Evolutionary conservation across 2,329 filamentous ascomycete species (phyloP).

Genomic region (Colletotrichum lupini): DNA sequence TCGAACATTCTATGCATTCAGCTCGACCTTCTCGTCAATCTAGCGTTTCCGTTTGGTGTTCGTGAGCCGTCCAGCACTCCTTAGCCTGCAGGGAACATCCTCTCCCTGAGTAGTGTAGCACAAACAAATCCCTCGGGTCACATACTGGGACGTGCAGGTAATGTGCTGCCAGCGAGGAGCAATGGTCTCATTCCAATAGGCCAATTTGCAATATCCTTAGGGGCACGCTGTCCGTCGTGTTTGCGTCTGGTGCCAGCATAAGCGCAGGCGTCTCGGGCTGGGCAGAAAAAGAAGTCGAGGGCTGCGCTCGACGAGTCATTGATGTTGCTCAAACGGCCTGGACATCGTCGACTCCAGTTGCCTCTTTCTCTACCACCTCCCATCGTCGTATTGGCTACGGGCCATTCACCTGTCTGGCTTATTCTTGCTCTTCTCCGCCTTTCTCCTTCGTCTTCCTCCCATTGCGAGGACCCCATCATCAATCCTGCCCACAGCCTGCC

Average conservation of each 20-base stretch:
- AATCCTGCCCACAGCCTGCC: neutral
- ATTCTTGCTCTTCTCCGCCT: neutral
- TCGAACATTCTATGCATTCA: neutral
- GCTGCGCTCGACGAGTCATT: conserved; percentile 24
- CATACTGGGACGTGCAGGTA: neutral
- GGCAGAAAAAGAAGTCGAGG: neutral
- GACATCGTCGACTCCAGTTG: neutral
- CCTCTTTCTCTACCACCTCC: neutral
- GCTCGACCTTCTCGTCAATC: neutral
- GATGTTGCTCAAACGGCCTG: neutral
- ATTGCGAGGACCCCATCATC: neutral
- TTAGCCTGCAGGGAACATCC: neutral
- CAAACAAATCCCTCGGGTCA: neutral
- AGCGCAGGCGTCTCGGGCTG: neutral
- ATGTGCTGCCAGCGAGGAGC: neutral
- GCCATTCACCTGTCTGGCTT: neutral
- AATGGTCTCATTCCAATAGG: neutral
- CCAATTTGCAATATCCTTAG: neutral
- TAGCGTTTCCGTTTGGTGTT: neutral
- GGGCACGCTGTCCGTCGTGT: neutral
- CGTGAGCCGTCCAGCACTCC: neutral
- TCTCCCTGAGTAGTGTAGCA: neutral
- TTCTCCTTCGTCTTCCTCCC: neutral
- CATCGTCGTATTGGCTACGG: neutral
- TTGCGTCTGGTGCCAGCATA: neutral